Evolutionary conservation across 2,329 filamentous ascomycete species (phyloP).

Genomic region (Macrophomina pseudophaseolina): DNA sequence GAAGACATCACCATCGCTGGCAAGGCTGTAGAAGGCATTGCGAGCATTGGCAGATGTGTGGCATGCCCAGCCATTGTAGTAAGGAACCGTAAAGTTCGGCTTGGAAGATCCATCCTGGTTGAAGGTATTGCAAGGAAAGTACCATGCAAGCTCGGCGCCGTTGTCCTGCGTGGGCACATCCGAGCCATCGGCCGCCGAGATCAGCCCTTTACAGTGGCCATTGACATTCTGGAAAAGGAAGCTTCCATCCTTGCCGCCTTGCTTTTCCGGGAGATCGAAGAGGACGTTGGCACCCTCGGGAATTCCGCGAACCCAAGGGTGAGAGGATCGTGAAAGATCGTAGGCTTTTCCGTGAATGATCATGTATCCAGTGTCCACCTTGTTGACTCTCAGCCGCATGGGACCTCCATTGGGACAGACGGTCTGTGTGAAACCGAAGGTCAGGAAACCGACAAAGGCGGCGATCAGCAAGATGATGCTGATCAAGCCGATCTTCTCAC

Average conservation of each 20-base stretch:
- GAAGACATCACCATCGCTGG: constrained; percentile 82
- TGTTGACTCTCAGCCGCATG: constrained; percentile 75
- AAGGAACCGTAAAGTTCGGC: constrained; percentile 74
- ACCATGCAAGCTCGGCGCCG: constrained; percentile 81
- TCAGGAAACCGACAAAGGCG: constrained; percentile 89
- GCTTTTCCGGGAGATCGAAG: constrained; percentile 80
- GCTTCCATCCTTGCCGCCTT: constrained; percentile 89
- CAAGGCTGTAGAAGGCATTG: constrained; percentile 75
- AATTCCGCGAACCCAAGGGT: constrained; percentile 82
- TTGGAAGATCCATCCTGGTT: constrained; percentile 88
- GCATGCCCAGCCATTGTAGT: constrained; percentile 86
- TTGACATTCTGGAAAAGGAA: constrained; percentile 99
- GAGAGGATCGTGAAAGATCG: constrained; percentile 75
- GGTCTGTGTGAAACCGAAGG: constrained; percentile 90
- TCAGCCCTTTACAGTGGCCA: constrained; percentile 90
- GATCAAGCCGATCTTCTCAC: constrained; percentile 96
- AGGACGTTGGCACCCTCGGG: constrained; percentile 77
- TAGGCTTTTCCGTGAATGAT: constrained; percentile 95
- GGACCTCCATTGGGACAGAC: constrained; percentile 78
- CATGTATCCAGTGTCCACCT: constrained; percentile 84
- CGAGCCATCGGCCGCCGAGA: constrained; percentile 72
- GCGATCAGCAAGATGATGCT: constrained; percentile 91
- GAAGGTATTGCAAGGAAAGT: constrained; percentile 90
- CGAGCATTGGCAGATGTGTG: constrained; percentile 77
- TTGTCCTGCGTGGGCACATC: constrained; percentile 77